These are phyloP conservation scores for Coccomyxa sp. DNA, from an alignment of 139 green algal genomes.

Conservation along the genomic window DNA sequence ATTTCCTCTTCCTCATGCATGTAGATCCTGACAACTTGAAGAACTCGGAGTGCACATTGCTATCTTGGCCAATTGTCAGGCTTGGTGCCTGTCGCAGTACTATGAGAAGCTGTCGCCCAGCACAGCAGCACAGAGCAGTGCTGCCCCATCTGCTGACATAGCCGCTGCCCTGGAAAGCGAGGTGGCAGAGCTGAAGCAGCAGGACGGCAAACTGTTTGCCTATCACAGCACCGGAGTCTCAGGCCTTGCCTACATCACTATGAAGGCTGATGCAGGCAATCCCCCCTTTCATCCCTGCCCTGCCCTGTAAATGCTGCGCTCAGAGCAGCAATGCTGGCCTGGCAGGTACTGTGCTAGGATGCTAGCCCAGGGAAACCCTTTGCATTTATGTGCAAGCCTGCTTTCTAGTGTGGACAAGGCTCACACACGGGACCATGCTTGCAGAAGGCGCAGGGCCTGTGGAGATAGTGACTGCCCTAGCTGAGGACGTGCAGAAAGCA, in stretches of 20 bases:
- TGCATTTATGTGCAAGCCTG: too few relatives aligned
- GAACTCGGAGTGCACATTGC: too few relatives aligned
- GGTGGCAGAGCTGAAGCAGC: slow-evolving; percentile 37
- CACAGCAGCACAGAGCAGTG: not conserved
- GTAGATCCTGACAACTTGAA: not conserved
- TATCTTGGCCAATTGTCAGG: too few relatives aligned
- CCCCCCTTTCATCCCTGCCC: too few relatives aligned
- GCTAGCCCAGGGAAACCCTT: too few relatives aligned
- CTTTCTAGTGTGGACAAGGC: too few relatives aligned
- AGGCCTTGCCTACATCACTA: slow-evolving; percentile 10
- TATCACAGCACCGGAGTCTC: slow-evolving; percentile 23
- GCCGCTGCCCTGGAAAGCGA: slow-evolving; percentile 29
- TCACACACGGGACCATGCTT: not conserved
- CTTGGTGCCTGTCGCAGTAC: too few relatives aligned
- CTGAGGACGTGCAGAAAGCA: slow-evolving; percentile 6
- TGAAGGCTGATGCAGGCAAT: not conserved
- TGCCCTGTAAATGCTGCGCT: too few relatives aligned
- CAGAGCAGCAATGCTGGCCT: too few relatives aligned
- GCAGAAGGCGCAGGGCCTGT: slow-evolving; percentile 18
- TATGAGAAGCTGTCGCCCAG: slow-evolving; percentile 26
- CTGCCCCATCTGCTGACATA: slow-evolving; percentile 21
- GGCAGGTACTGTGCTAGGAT: too few relatives aligned
- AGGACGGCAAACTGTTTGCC: slow-evolving; percentile 14
- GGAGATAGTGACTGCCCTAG: slow-evolving; percentile 18
- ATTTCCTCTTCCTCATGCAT: not conserved